Conservation (phyloP, 1,284 basidiomycete genomes). For the Puccinia horiana region DNA sequence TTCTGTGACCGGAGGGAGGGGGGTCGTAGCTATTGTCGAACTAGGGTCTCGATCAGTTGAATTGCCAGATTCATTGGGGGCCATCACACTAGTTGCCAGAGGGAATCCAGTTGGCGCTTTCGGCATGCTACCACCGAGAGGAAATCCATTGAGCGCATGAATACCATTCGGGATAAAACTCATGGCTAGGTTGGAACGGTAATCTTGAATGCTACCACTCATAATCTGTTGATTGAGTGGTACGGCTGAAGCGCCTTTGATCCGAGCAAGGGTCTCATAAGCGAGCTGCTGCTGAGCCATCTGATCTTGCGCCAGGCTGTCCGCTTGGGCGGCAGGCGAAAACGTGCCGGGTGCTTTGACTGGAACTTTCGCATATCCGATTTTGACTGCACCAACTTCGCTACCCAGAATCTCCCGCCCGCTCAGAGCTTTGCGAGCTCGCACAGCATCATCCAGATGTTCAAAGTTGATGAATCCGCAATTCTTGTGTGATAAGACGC, state of each 20-base stretch:
- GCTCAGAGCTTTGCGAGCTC: constrained; percentile 89
- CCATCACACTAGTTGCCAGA: not conserved
- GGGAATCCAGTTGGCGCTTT: constrained; percentile 11
- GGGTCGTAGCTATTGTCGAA: constrained; percentile 14
- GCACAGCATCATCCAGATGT: constrained; percentile 89
- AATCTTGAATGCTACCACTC: constrained; percentile 87
- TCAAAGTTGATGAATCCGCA: constrained; percentile 97
- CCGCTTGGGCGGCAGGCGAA: constrained; percentile 21
- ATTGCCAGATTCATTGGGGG: not conserved
- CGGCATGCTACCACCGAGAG: constrained; percentile 6
- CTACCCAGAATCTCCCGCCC: constrained; percentile 91
- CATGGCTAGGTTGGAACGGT: constrained; percentile 82
- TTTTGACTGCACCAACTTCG: constrained; percentile 91
- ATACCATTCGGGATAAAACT: constrained; percentile 85
- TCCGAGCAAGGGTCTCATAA: constrained; percentile 73
- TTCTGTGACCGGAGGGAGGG: constrained; percentile 34
- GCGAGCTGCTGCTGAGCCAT: constrained; percentile 58
- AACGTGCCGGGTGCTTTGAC: constrained; percentile 64
- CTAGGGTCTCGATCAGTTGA: constrained; percentile 6
- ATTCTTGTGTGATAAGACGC: constrained; percentile 94
- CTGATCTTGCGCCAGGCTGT: constrained; percentile 58
- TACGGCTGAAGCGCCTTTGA: constrained; percentile 82
- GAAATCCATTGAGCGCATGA: constrained; percentile 62
- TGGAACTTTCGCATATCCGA: constrained; percentile 93
- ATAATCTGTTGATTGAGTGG: constrained; percentile 87